A percentile compares a stretch with the other conserved stretches of the same genome.
phyloP scores from a whole-genome alignment of 768 basidiomycete species.

The Mycena maculata region DNA sequence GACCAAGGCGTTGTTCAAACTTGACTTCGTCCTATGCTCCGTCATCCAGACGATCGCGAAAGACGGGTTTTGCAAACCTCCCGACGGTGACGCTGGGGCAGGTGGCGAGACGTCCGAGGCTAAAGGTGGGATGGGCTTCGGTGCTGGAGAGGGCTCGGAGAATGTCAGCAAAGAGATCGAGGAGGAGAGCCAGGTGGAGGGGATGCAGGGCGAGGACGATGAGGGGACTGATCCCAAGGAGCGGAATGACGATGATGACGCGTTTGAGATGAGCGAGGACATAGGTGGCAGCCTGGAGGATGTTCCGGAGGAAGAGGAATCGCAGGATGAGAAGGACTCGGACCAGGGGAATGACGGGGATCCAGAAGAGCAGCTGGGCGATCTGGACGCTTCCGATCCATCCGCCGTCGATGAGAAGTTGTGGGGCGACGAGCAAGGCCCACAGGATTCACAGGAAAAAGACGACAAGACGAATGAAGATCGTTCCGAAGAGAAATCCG shows the following conservation, averaged over 20 bases:
- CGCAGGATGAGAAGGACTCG: slow-evolving; percentile 62
- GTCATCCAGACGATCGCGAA: slow-evolving; percentile 78
- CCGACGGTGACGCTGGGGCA: slow-evolving; percentile 67
- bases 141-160: slow-evolving; percentile 85
- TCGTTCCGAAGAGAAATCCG: slow-evolving; percentile 61
- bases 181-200: slow-evolving; percentile 97
- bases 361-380: slow-evolving; percentile 85
- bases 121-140: slow-evolving; percentile 86
- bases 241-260: slow-evolving; percentile 71
- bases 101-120: slow-evolving; percentile 61
- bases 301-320: slow-evolving; percentile 72
- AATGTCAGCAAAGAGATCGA: slow-evolving; percentile 95
- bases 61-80: slow-evolving; percentile 94
- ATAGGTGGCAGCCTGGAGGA: slow-evolving; percentile 90
- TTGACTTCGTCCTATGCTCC: slow-evolving; percentile 81
- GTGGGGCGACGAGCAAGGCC: slow-evolving; percentile 88
- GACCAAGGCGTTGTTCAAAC: slow-evolving; percentile 85
- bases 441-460: slow-evolving; percentile 60
- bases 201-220: slow-evolving; percentile 76
- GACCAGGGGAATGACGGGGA: slow-evolving; percentile 68
- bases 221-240: slow-evolving; percentile 59
- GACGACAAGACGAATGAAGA: slow-evolving; percentile 73
- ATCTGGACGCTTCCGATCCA: slow-evolving; percentile 86
- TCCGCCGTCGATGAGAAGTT: slow-evolving; percentile 94
- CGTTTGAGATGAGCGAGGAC: slow-evolving; percentile 92